Conservation (phyloP, 768 basidiomycete genomes). For the Boletus tylopilopsis region DNA sequence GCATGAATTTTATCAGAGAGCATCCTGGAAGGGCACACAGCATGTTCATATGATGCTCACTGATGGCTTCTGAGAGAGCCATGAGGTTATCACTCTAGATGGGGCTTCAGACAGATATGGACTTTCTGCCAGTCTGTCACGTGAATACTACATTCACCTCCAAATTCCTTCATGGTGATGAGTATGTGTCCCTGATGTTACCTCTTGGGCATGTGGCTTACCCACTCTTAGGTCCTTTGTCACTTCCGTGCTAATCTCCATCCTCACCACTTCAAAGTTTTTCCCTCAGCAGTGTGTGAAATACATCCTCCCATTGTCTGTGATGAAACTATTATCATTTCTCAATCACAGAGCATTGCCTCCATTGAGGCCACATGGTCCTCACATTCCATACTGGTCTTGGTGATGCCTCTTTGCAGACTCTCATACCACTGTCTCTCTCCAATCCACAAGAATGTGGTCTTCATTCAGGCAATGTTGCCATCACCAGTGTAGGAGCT, state of each 20-base stretch:
- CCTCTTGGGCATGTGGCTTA: not conserved
- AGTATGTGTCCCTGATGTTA: conserved; percentile 58
- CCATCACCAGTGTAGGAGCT: conserved; percentile 83
- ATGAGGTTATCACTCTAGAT: no score
- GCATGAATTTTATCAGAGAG: no score
- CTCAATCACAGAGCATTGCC: conserved; percentile 54
- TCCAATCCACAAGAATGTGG: conserved; percentile 64
- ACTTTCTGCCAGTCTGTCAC: conserved; percentile 79
- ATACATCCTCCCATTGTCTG: conserved; percentile 69
- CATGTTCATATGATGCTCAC: no score
- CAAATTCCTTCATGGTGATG: conserved; percentile 92
- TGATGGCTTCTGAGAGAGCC: no score
- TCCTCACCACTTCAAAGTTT: conserved; percentile 79
- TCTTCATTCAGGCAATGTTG: conserved; percentile 78
- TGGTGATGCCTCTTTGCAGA: conserved; percentile 83
- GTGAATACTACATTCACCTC: conserved; percentile 92
- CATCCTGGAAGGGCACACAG: no score
- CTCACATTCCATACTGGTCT: conserved; percentile 94
- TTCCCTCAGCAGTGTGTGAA: conserved; percentile 75
- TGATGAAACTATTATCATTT: conserved; percentile 62
- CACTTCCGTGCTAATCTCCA: conserved; percentile 82
- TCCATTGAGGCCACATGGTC: conserved; percentile 86
- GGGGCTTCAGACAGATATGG: no score
- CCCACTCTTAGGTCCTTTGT: conserved; percentile 71
- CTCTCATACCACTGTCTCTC: conserved; percentile 58